Base-by-base conservation (phyloP, 2,329 filamentous ascomycete genomes). In the Cladophialophora chaetospira region DNA sequence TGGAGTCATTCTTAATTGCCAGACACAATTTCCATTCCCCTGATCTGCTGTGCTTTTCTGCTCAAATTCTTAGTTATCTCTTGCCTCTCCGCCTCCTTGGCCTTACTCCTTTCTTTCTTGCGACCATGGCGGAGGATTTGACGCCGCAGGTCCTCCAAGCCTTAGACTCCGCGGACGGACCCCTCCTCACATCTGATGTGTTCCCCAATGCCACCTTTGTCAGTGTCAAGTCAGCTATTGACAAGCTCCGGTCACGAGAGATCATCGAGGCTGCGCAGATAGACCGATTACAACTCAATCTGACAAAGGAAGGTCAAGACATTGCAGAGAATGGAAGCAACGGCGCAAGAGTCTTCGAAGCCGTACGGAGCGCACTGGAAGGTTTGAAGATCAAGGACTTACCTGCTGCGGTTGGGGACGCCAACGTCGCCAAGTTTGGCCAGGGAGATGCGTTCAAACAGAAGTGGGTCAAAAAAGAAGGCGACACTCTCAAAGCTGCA, bases 401-500 rank as follows among this genome's bases (percentile, higher is more conserved):
- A 55, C 76, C 77, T 28, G 72, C 72, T 50, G 68, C 77, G 53
- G 73, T 77, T 43, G 75, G 75, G 50, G 75, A 77, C 66, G 57
- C 62, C 23, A 75, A 77, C 25, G 74, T 72, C 47, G 75, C 76
- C 55, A 77, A 77, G 76, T 79, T 97, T 59, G 94, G 94, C n/a
- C 88, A 94, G 72, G 91, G 91, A 67, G 96, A 94, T 77, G 93
- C 93, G 29, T 96, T 97, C 79, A 95, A 83, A 73, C 78, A 80
- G 67, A 83, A 83, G 64, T 87, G 84, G 84, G 81, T 87, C 60
- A 85, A 84, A 71, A 87, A 86, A 70, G 81, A 84, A 63, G 77
- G 77, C 44, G 78, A 84, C 57, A 74, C 80, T 48, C 72, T 85
- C 58, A 77, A 81, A 57, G 77, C 80, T 48, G 73, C 69, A 69